Conservation (phyloP, 2,329 filamentous ascomycete species). For the Tetracladium maxilliforme region DNA sequence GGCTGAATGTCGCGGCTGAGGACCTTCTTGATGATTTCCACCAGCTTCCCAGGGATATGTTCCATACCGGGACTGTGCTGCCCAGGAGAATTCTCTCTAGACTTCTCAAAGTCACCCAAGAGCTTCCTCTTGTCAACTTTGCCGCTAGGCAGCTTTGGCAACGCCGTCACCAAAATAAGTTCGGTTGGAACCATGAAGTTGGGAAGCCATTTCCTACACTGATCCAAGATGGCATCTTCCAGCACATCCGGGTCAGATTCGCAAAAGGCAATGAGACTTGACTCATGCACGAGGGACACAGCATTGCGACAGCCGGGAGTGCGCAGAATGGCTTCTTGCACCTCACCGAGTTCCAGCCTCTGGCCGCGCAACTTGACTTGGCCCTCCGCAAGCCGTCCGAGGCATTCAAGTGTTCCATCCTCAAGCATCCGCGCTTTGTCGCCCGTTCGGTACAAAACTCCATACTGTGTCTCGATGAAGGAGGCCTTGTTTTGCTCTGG, state of each 20-base stretch:
- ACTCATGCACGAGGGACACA: constrained; percentile 50
- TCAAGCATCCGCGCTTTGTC: constrained; percentile 60
- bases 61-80: too few relatives aligned
- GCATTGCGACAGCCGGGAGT: constrained; percentile 47
- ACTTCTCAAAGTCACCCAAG: constrained; percentile 36
- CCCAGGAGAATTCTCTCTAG: too few relatives aligned
- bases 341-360: constrained; percentile 65
- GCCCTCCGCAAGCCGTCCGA: constrained; percentile 64
- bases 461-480: constrained; percentile 52
- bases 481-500: constrained; percentile 56
- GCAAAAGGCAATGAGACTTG: constrained; percentile 56
- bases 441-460: constrained; percentile 68
- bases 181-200: constrained; percentile 73
- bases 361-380: constrained; percentile 84
- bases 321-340: constrained; percentile 55
- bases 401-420: constrained; percentile 64
- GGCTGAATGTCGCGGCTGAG: constrained; percentile 21
- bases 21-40: constrained; percentile 21
- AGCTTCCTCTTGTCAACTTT: constrained; percentile 64
- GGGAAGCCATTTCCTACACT: constrained; percentile 64
- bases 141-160: constrained; percentile 69
- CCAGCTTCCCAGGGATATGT: too few relatives aligned
- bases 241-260: constrained; percentile 12
- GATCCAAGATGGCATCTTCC: constrained; percentile 31
- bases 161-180: constrained; percentile 43